Evolutionary conservation across 306 rosid species (phyloP).

Genomic region (Pyrus bretschneideri): DNA sequence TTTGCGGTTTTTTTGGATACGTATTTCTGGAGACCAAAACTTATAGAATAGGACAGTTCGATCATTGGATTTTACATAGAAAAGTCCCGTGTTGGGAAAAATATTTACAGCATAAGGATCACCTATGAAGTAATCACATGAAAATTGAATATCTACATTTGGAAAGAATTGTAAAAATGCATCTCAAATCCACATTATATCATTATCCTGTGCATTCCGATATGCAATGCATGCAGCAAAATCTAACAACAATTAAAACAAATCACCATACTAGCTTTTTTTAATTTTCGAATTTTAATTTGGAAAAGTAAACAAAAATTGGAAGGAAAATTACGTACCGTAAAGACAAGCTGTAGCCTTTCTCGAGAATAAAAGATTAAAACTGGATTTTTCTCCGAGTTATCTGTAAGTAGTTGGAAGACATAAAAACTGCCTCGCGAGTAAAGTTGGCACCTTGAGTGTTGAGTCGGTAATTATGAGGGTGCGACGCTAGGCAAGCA

Average conservation of each 20-base stretch:
- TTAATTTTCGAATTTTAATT: too few species aligned
- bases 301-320: too few species aligned
- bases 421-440: slow-evolving; percentile 55
- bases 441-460: slow-evolving; percentile 48
- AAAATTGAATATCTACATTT: slow-evolving; percentile 68
- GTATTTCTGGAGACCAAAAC: slow-evolving; percentile 54
- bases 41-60: slow-evolving; percentile 51
- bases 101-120: slow-evolving; percentile 30
- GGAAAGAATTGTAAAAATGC: slow-evolving; percentile 49
- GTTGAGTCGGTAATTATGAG: slow-evolving; percentile 49
- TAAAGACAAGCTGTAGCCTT: slow-evolving; percentile 72
- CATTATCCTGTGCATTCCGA: slow-evolving; percentile 44
- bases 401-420: slow-evolving; percentile 52
- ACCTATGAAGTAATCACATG: slow-evolving; percentile 51
- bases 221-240: too few species aligned
- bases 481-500: slow-evolving; percentile 46
- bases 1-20: slow-evolving; percentile 38
- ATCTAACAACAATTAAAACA: too few species aligned
- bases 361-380: slow-evolving; percentile 45
- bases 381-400: slow-evolving; percentile 76
- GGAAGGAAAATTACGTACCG: slow-evolving; percentile 26
- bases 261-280: too few species aligned
- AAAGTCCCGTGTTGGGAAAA: slow-evolving; percentile 62
- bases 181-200: slow-evolving; percentile 75
- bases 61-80: slow-evolving; percentile 48